These are phyloP conservation scores for Cladophialophora chaetospira DNA, from an alignment of 2,329 filamentous ascomycete species.

Conservation along the genomic window DNA sequence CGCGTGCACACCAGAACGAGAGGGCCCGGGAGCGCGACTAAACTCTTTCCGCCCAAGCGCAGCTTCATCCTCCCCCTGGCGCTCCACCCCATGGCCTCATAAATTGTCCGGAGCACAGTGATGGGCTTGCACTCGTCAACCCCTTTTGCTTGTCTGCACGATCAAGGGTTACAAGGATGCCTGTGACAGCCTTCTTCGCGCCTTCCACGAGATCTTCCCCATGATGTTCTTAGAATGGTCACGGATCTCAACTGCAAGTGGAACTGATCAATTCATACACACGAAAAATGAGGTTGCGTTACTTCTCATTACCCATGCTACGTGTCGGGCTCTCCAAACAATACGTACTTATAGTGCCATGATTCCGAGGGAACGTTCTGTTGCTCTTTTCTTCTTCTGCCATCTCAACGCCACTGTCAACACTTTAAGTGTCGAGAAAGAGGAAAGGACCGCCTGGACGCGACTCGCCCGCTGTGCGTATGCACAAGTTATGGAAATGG, in stretches of 20 bases:
- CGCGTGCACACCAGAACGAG: constrained; percentile 7
- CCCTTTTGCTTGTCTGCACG: constrained; percentile 19
- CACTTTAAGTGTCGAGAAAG: too few species aligned
- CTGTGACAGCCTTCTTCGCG: constrained; percentile 11
- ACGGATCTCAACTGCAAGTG: background rate
- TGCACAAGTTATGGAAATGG: constrained; percentile 1
- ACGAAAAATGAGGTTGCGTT: constrained; percentile 5
- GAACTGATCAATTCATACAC: too few species aligned
- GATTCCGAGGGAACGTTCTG: constrained; percentile 9
- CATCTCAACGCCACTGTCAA: constrained; percentile 17
- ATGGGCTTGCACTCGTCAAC: constrained; percentile 1
- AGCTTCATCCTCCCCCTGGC: constrained; percentile 1
- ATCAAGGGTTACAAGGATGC: constrained; percentile 12
- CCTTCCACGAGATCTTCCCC: constrained; percentile 13
- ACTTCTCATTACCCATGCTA: background rate
- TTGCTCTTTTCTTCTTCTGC: constrained; percentile 8
- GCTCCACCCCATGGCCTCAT: constrained; percentile 6
- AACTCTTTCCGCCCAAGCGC: constrained; percentile 17
- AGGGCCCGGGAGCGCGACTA: background rate
- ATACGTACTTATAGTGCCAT: background rate
- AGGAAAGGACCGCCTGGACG: constrained; percentile 10
- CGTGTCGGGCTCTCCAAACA: background rate
- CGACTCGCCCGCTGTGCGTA: background rate
- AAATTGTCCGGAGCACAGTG: constrained; percentile 17
- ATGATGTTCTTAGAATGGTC: background rate